Base-by-base conservation (phyloP, 2,329 filamentous ascomycete genomes). In the Teratosphaeria pseudoeucalypti region DNA sequence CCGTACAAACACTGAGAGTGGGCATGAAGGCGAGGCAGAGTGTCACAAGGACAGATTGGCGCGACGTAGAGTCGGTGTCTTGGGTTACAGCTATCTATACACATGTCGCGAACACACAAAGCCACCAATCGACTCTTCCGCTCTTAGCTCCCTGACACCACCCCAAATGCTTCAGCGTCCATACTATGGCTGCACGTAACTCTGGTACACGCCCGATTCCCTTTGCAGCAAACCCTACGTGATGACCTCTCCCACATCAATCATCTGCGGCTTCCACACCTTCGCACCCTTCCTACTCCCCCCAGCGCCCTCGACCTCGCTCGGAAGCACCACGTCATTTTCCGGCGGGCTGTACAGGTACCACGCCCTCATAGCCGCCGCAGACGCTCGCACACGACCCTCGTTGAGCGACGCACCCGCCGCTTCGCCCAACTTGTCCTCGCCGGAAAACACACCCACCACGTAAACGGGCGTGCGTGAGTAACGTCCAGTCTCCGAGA, bases 341-440 rank as follows among this genome's bases (percentile, higher is more conserved):
- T 77, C 72, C 53, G 83, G 71, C 1, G 94, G 92, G 73, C 86
- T 92, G 78, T 99, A 99, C 57, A 99, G 79, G 75, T 99, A 99
- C 94, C 94, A 99, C 6, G 87, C 82, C 80, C 96, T 95, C 70
- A 99, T 79, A 19, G 91, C 86, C 63, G 88, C 86, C 69, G 95
- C 92, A 43, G 89, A 85, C 23, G 94, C 94, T 73, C 89, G 83
- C 64, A 83, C 81, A 64, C 90, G 84, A 34, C 89, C 92, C 68
- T 90, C 83, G 65, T 90, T 81, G 59, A 97, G 78, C 74, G 83
- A 92, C 55, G 87, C 78, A 27, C 89, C 94, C 23, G 86, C 82
- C n/a, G 86, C 94, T 77, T 99, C 92, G 59, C 92, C 94, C 52
- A 99, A 80, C 81, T 94, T 92, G 73, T 99, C 92, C 62, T 81